A percentile compares a stretch with the other conserved stretches of the same genome.
Evolutionary conservation across 495 filamentous ascomycete genomes (phyloP).

Genomic region (Collariella sp.): DNA sequence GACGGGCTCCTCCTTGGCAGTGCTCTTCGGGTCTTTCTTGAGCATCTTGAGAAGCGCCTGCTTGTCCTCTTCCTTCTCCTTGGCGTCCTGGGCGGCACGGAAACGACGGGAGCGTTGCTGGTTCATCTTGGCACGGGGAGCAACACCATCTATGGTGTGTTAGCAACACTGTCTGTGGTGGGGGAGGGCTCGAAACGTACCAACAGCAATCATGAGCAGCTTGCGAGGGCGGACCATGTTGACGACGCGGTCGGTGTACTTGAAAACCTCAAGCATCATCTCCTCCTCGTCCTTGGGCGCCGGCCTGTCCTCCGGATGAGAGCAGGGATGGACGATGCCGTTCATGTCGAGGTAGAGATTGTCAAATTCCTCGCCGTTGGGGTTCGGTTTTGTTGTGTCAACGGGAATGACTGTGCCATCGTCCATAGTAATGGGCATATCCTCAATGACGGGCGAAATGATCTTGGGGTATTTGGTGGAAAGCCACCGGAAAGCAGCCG

Average conservation of each 20-base stretch:
- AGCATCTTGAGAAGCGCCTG: slow-evolving; percentile 76
- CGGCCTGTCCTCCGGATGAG: slow-evolving; percentile 89
- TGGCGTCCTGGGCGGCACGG: slow-evolving; percentile 86
- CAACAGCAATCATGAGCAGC: slow-evolving; percentile 93
- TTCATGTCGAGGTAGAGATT: slow-evolving; percentile 99
- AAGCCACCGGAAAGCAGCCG: slow-evolving; percentile 87
- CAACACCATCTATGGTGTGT: slow-evolving; percentile 68
- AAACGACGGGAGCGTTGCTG: slow-evolving; percentile 89
- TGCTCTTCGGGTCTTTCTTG: slow-evolving; percentile 57
- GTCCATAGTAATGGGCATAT: slow-evolving; percentile 61
- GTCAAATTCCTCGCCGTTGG: slow-evolving; percentile 96
- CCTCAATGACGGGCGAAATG: slow-evolving; percentile 81
- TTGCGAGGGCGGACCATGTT: slow-evolving; percentile 97
- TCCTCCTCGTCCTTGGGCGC: slow-evolving; percentile 90
- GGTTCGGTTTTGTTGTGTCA: slow-evolving; percentile 75
- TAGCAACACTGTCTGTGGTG: slow-evolving; percentile 17
- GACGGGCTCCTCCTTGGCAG: slow-evolving; percentile 49
- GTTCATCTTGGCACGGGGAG: slow-evolving; percentile 94
- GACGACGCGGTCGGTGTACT: slow-evolving; percentile 94
- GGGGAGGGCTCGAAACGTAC: slow-evolving; percentile 45
- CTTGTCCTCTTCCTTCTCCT: slow-evolving; percentile 88
- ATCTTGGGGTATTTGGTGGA: slow-evolving; percentile 96
- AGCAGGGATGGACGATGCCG: slow-evolving; percentile 98
- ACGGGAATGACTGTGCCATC: slow-evolving; percentile 76
- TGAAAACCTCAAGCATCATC: slow-evolving; percentile 98